Evolutionary conservation across 2,329 filamentous ascomycete species (phyloP).

Genomic region (Epichloe hybrida): DNA sequence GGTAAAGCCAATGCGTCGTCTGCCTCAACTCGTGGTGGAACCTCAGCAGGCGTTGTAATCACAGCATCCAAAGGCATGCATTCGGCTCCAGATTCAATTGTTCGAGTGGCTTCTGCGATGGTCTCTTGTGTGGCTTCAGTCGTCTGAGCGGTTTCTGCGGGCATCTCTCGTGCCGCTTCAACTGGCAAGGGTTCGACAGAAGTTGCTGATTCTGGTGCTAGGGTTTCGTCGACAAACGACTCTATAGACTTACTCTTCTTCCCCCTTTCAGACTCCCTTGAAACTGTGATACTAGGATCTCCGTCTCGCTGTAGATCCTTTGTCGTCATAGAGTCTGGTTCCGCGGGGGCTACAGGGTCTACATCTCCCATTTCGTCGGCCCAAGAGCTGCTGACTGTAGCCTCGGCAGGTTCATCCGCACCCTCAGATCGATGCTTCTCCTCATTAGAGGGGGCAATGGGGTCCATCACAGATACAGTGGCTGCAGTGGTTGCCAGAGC

Average conservation of each 20-base stretch:
- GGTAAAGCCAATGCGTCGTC: constrained; percentile 1
- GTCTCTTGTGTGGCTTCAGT: neutral
- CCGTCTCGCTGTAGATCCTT: constrained; percentile 3
- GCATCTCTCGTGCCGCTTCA: neutral
- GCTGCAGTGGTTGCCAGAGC: constrained; percentile 3
- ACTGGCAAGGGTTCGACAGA: neutral
- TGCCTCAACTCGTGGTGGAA: neutral
- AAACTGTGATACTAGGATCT: constrained; percentile 20
- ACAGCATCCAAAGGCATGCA: neutral
- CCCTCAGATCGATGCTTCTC: neutral
- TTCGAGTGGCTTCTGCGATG: neutral
- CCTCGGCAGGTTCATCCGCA: neutral
- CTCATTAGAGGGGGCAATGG: neutral
- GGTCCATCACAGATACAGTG: neutral
- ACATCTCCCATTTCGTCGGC: constrained; percentile 8
- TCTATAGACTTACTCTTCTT: constrained; percentile 12
- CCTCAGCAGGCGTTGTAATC: neutral
- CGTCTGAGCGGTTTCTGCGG: neutral
- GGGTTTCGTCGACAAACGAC: neutral
- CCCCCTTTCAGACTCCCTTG: constrained; percentile 29
- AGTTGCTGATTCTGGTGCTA: neutral
- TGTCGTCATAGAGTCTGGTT: neutral
- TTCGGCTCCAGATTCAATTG: neutral
- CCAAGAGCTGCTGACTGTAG: constrained; percentile 4
- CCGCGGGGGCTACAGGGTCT: neutral